Evolutionary conservation across 78 protist genomes (phyloP), one percentile per base, ranked within the genome.

Genomic region (Speleostelium caveatum): DNA sequence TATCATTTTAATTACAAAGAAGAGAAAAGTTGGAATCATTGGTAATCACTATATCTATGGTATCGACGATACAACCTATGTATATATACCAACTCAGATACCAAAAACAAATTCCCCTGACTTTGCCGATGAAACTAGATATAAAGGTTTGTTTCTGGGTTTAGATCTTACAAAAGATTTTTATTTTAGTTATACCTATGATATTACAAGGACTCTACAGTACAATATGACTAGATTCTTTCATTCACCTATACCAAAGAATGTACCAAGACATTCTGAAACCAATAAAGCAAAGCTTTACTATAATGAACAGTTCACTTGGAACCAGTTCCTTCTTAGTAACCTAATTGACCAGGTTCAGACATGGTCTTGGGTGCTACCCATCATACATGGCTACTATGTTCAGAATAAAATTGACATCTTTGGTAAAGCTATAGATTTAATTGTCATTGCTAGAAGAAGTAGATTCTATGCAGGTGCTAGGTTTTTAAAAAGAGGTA

Each of bases 401-500:
- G 30, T 76, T 0, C 99, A 98, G 33, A 36, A 28, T 22, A 59
- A 68, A 38, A 45, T 94, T 32, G 63, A 49, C 32, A 12, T 68
- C 16, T 75, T 33, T 39, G 96, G 98, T 2, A 30, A 59, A 12
- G 45, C 33, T 10, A 22, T 97, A 39, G 65, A 45, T 28, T 19
- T 99, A 36, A 92, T 96, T 17, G 85, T 99, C 24, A 94, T 99
- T 19, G 99, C 98, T 32, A 66, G 99, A 24, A 62, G 99, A 2
- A 92, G 97, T 16, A 77, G 99, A 21, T 51, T 83, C 30, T 98
- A 78, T 53, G 99, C 99, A 2, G 99, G 99, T 33, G 96, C 99
- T 24, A 94, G 99, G 30, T 98, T 94, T 68, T 87, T 97, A 21
- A 98, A 98, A 92, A 95, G 99, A 21, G 99, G 99, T 1, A 75